A percentile compares a stretch with the other conserved stretches of the same genome.
These are phyloP conservation scores for Cutaneotrichosporon dermatis DNA, from an alignment of 1,284 basidiomycete species.

Conservation along the genomic window DNA sequence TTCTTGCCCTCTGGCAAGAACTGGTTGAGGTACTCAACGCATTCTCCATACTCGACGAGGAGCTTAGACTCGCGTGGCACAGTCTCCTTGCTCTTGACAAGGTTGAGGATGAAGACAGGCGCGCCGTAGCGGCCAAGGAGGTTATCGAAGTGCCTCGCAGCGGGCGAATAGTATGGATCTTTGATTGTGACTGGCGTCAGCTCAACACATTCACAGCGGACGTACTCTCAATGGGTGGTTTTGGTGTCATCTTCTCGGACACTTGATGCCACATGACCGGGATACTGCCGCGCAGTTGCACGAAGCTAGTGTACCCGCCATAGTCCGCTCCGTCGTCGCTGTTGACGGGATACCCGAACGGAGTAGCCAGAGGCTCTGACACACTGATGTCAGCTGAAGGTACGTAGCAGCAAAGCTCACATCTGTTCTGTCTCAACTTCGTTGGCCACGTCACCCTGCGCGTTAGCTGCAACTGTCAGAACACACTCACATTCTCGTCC, in stretches of 20 bases:
- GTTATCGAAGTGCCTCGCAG: slow-evolving; percentile 88
- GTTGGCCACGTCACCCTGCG: slow-evolving; percentile 92
- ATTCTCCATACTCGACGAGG: slow-evolving; percentile 84
- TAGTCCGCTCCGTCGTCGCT: slow-evolving; percentile 43
- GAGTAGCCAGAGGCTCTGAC: slow-evolving; percentile 85
- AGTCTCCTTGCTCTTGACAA: slow-evolving; percentile 76
- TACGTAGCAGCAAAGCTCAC: slow-evolving; percentile 17
- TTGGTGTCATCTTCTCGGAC: slow-evolving; percentile 79
- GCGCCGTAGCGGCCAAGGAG: slow-evolving; percentile 86
- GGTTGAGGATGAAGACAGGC: slow-evolving; percentile 88
- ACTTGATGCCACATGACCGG: slow-evolving; percentile 97
- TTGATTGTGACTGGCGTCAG: slow-evolving; percentile 70
- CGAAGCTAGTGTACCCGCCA: slow-evolving; percentile 86
- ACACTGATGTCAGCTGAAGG: slow-evolving; percentile 51
- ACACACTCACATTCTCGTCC: slow-evolving; percentile 58
- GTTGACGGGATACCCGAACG: slow-evolving; percentile 62
- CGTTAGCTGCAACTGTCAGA: not conserved
- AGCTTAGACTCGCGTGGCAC: slow-evolving; percentile 89
- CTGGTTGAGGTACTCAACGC: slow-evolving; percentile 89
- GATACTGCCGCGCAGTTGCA: slow-evolving; percentile 94
- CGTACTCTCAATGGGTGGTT: slow-evolving; percentile 91
- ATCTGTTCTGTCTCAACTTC: slow-evolving; percentile 99
- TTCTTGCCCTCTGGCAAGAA: slow-evolving; percentile 81
- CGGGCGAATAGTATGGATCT: slow-evolving; percentile 92
- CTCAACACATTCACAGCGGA: slow-evolving; percentile 5